These are phyloP conservation scores for Teratosphaeria destructans DNA, from an alignment of 2,329 filamentous ascomycete genomes.

Conservation along the genomic window DNA sequence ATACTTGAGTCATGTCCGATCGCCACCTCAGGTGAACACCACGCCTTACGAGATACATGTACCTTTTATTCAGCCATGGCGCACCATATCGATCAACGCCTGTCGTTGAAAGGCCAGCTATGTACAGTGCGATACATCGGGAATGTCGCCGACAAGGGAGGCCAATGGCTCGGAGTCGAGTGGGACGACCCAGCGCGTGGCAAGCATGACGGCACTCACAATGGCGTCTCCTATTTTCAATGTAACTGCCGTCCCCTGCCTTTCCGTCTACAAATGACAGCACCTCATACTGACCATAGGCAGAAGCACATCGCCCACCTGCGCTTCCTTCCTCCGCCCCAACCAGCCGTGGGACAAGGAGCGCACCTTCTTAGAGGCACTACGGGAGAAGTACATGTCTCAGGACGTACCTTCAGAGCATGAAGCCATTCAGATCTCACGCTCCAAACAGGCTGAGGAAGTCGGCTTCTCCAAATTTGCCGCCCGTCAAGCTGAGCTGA, in stretches of 20 bases:
- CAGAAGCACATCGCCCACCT: conserved; percentile 55
- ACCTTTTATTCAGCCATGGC: not conserved
- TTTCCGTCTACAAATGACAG: not conserved
- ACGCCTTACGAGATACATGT: not conserved
- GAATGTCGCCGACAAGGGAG: conserved; percentile 61
- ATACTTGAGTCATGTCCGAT: not conserved
- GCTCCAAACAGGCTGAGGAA: conserved; percentile 76
- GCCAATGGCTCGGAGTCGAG: conserved; percentile 86
- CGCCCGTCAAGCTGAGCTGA: conserved; percentile 63
- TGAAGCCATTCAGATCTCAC: conserved; percentile 56
- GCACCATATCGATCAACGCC: conserved; percentile 51
- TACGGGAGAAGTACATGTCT: conserved; percentile 71
- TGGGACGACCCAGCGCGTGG: conserved; percentile 84
- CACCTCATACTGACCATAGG: conserved; percentile 31
- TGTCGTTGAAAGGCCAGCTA: conserved; percentile 65
- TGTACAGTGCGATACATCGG: conserved; percentile 85
- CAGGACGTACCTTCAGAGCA: conserved; percentile 20
- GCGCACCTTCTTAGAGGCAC: conserved; percentile 66
- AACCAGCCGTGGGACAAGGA: conserved; percentile 57
- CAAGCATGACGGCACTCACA: conserved; percentile 81
- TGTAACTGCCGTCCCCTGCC: conserved; percentile 45
- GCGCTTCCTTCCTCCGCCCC: conserved; percentile 80
- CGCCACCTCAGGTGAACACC: not conserved
- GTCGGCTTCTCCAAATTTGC: conserved; percentile 92
- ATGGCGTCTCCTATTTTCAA: conserved; percentile 68